Evolutionary conservation across 495 filamentous ascomycete species (phyloP), one percentile per base, ranked within the genome.

Genomic region (Penicillium daleae): DNA sequence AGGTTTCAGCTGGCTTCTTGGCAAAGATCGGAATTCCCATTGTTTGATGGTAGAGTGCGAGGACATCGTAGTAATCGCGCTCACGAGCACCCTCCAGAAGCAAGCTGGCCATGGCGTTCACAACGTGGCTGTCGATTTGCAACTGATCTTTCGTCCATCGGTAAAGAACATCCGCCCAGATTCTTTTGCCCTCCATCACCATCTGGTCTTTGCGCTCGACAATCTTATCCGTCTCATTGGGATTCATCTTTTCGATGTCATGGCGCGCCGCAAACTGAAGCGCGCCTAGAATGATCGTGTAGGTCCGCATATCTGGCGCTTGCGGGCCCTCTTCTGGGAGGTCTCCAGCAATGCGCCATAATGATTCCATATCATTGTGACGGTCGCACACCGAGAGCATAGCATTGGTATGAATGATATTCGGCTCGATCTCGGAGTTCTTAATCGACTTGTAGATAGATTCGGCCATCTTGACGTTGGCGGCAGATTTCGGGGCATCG

Each of bases 321-420:
- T 80, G 81, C 0, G 78, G 66, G 2, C 87, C 86, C 8, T 82
- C 76, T 56, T 87, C 82, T 3, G 90, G 87, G 1, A 95, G 80
- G 13, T 86, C 81, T 4, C 78, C 80, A 13, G 86, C 85, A 62
- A 97, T 82, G 32, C 80, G 82, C 82, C 92, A 94, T 51, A 97
- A 65, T 2, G 85, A 83, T 49, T 96, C 91, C 73, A 93, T 77
- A 67, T 96, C 87, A 1, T 75, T 67, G 8, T 89, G 85, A 24
- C 83, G 79, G 27, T 85, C 83, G 69, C 93, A 97, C 4, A 92
- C 89, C 46, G 89, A 87, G 15, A 99, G 79, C 59, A 93, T 85
- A 7, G 92, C 91, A 72, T 99, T 97, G 50, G 88, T 86, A 69
- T 98, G 95, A 51, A 91, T 88, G 10, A 89, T 88, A 61, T 83